phyloP scores from a whole-genome alignment of 495 filamentous ascomycete species.

The Cudoniella acicularis region DNA sequence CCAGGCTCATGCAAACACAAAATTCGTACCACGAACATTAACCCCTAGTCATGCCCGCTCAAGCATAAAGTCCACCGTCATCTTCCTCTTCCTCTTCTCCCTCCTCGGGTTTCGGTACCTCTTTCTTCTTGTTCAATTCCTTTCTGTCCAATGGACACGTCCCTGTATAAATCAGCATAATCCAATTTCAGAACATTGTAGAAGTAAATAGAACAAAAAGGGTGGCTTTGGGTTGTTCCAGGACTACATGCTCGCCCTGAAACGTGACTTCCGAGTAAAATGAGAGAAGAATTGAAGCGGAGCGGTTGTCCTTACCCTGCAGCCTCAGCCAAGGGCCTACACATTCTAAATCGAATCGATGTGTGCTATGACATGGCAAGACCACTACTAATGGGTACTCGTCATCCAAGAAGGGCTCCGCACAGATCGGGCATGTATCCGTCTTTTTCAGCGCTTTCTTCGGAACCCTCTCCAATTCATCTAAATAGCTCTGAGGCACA shows the following conservation, averaged over 20 bases:
- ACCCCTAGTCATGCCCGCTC: slow-evolving; percentile 23
- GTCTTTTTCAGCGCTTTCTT: slow-evolving; percentile 60
- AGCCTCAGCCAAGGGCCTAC: slow-evolving; percentile 88
- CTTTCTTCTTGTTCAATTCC: slow-evolving; percentile 72
- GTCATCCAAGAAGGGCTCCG: slow-evolving; percentile 77
- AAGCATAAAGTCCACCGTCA: slow-evolving; percentile 75
- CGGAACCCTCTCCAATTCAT: slow-evolving; percentile 74
- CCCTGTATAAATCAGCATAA: too few species aligned
- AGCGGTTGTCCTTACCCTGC: too few species aligned
- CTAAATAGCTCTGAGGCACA: slow-evolving; percentile 75
- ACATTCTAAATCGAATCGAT: slow-evolving; percentile 91
- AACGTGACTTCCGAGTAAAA: too few species aligned
- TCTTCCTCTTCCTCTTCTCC: slow-evolving; percentile 60
- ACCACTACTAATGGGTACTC: slow-evolving; percentile 78
- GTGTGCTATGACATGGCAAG: slow-evolving; percentile 76
- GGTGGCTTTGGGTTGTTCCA: too few species aligned
- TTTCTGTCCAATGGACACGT: slow-evolving; percentile 86
- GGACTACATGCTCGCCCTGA: too few species aligned
- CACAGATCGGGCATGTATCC: slow-evolving; percentile 84
- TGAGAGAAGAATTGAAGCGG: too few species aligned
- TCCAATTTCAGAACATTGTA: too few species aligned
- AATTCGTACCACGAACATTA: background rate
- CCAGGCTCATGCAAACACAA: slow-evolving; percentile 13
- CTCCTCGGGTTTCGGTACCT: slow-evolving; percentile 37
- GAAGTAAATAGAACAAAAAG: too few species aligned